Base-by-base conservation (phyloP, 345 rosid species). In the Carallia brachiata region DNA sequence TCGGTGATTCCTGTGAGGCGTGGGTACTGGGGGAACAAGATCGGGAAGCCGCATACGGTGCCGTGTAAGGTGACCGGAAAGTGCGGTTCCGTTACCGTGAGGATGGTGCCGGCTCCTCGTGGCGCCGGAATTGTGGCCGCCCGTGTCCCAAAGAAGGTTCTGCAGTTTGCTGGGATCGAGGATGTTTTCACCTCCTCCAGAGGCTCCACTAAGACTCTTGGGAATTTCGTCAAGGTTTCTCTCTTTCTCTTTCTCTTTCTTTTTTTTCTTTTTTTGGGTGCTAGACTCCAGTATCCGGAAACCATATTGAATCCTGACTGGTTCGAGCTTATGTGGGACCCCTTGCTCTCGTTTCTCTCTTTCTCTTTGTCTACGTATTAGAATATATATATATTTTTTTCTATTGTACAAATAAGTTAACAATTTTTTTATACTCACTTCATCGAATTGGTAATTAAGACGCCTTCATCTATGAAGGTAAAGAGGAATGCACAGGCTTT, bases 41-140 rank as follows among this genome's bases (percentile, higher is more conserved):
- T 87, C 5, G 95, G 92, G 18, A 78, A 66, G 80, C 90, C 92
- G 0, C 95, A 89, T 18, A 87, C 92, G 0, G 92, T 87, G 16
- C 90, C 92, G 52, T 87, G 90, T 10, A 87, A 89, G 81, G 92
- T 89, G 18, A 89, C 91, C 0, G 90, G 92, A 9, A 89, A 89
- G 75, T 89, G 92, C 48, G 92, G 92, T 2, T 85, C 90, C 7
- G 90, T 87, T 5, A 85, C 87, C 0, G 95, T 89, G 18, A 76
- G 92, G 65, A 87, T 89, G 95, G 95, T 89, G 40, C 95, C 92
- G 1, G 95, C 95, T 8, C 92, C 97, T 0, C 83, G 97, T 56
- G 95, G 97, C 30, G 82, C 90, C 1, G 97, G 95, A 15, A 91
- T 91, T 36, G 97, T 91, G 4, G 97, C 97, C 1, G 97, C 97